These are phyloP conservation scores for Vaucheria bursata DNA, from an alignment of 352 stramenopile species.

Conservation along the genomic window DNA sequence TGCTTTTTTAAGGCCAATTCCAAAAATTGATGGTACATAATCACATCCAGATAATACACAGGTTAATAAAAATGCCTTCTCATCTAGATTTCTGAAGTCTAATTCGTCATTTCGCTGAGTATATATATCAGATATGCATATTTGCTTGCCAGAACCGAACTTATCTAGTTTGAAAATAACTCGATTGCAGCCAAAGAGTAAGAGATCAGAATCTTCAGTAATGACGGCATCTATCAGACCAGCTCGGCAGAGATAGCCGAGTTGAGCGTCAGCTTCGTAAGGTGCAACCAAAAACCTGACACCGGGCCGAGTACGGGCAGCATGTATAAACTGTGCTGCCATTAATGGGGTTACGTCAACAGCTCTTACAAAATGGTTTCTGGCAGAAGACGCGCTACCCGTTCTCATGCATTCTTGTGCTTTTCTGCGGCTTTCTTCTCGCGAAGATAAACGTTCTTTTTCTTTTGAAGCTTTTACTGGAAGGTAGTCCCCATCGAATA, in stretches of 20 bases:
- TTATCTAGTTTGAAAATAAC: conserved; percentile 86
- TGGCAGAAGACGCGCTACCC: conserved; percentile 26
- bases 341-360: conserved; percentile 44
- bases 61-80: conserved; percentile 39
- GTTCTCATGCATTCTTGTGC: conserved; percentile 28
- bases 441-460: conserved; percentile 14
- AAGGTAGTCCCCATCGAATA: conserved; percentile 45
- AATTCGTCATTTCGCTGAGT: conserved; percentile 41
- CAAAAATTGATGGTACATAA: conserved; percentile 43
- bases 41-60: conserved; percentile 47
- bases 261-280: conserved; percentile 94
- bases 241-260: conserved; percentile 76
- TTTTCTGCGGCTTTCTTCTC: conserved; percentile 25
- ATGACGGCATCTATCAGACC: conserved; percentile 83
- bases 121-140: conserved; percentile 35
- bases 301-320: not conserved
- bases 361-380: conserved; percentile 41
- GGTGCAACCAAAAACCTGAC: conserved; percentile 87
- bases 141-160: conserved; percentile 36
- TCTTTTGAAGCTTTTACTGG: conserved; percentile 43
- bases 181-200: conserved; percentile 81
- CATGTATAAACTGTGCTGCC: conserved; percentile 38
- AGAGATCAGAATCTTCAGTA: conserved; percentile 88
- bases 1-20: conserved; percentile 44
- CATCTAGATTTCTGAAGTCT: conserved; percentile 37